Percentiles rank a stretch among this genome's conserved stretches.
Conservation (phyloP, 2,329 filamentous ascomycete species). For the Ceratocystis huliohia region DNA sequence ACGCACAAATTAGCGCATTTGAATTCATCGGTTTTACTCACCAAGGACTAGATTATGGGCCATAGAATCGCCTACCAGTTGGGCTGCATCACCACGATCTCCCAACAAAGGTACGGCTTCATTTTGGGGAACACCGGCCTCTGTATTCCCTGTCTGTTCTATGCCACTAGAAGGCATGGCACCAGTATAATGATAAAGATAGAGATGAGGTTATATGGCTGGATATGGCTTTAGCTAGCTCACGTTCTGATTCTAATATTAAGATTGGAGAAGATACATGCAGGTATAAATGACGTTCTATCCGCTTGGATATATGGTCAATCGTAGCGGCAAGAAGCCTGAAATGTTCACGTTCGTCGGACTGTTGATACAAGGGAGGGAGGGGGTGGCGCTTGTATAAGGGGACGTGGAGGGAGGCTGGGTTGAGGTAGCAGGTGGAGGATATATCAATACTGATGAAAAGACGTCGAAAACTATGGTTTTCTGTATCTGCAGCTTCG, state of each 20-base stretch:
- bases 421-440: not conserved
- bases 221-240: not conserved
- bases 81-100: constrained; percentile 57
- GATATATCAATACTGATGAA: not conserved
- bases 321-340: not conserved
- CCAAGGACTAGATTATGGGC: constrained; percentile 62
- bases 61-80: constrained; percentile 51
- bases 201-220: too few species aligned
- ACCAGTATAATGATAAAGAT: too few species aligned
- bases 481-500: not conserved
- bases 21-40: constrained; percentile 31
- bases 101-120: constrained; percentile 37
- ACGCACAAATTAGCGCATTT: not conserved
- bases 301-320: not conserved
- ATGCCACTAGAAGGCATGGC: not conserved
- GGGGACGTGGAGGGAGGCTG: not conserved
- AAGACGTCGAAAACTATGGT: not conserved
- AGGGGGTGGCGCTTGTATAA: not conserved
- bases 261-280: not conserved
- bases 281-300: not conserved
- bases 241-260: not conserved
- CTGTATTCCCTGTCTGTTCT: not conserved
- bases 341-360: not conserved
- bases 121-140: constrained; percentile 24
- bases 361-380: not conserved